These are phyloP conservation scores for Sarcodon sp. DNA, from an alignment of 768 basidiomycete genomes.

Conservation along the genomic window DNA sequence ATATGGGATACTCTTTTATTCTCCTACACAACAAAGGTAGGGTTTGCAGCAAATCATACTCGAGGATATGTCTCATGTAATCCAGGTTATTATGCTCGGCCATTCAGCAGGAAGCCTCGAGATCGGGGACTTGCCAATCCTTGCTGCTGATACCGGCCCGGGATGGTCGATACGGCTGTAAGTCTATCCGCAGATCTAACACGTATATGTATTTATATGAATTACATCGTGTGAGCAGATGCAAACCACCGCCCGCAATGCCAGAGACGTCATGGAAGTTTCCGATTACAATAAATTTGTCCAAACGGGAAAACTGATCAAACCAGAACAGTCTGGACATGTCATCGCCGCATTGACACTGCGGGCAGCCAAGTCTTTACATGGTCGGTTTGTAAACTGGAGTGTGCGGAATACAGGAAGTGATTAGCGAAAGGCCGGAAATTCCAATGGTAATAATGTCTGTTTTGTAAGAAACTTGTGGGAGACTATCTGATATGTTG, in stretches of 20 bases:
- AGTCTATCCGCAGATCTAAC: slow-evolving; percentile 13
- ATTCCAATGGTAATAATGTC: too few relatives aligned
- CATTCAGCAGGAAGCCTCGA: slow-evolving; percentile 63
- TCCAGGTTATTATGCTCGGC: slow-evolving; percentile 73
- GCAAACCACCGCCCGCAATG: slow-evolving; percentile 48
- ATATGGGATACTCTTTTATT: slow-evolving; percentile 61
- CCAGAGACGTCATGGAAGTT: slow-evolving; percentile 37
- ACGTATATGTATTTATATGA: not conserved
- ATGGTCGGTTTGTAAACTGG: slow-evolving; percentile 77
- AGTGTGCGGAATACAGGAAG: slow-evolving; percentile 42
- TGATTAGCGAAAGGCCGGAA: slow-evolving; percentile 4
- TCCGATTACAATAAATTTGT: slow-evolving; percentile 46
- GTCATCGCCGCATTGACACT: slow-evolving; percentile 70
- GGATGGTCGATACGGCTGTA: slow-evolving; percentile 77
- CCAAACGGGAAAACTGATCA: slow-evolving; percentile 56
- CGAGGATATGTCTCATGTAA: not conserved
- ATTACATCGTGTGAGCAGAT: slow-evolving; percentile 32
- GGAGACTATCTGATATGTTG: too few relatives aligned
- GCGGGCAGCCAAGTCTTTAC: slow-evolving; percentile 45
- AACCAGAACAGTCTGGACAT: slow-evolving; percentile 61
- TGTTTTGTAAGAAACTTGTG: too few relatives aligned
- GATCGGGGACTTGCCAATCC: slow-evolving; percentile 79
- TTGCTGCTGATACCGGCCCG: slow-evolving; percentile 66
- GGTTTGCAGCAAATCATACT: too few relatives aligned
- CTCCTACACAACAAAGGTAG: slow-evolving; percentile 53